These are phyloP conservation scores for Polyrhizophydium stewartii DNA, from an alignment of 371 early-diverging fungal genomes.

Conservation along the genomic window DNA sequence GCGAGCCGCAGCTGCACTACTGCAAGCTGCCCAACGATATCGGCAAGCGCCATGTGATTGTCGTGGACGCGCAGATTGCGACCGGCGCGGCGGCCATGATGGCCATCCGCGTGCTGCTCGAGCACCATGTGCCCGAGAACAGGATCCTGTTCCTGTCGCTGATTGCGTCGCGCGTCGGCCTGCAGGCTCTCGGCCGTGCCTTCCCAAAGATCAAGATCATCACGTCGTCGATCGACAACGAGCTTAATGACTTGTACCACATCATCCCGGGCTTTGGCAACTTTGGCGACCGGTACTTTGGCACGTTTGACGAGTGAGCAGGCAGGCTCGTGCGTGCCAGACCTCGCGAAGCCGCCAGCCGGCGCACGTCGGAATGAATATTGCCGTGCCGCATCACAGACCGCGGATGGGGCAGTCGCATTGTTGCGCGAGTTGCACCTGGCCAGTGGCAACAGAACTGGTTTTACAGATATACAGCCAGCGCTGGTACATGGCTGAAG, in stretches of 20 bases:
- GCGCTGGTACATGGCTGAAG: no score
- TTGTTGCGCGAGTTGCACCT: no score
- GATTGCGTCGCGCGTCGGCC: slow-evolving; percentile 67
- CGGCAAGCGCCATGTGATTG: slow-evolving; percentile 48
- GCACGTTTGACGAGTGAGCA: no score
- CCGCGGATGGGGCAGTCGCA: no score
- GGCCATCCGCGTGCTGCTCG: slow-evolving; percentile 86
- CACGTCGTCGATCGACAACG: slow-evolving; percentile 40
- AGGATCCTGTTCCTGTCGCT: slow-evolving; percentile 77
- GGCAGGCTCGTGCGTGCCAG: no score
- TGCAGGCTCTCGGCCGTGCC: slow-evolving; percentile 70
- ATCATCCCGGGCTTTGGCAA: slow-evolving; percentile 81
- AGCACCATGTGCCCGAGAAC: slow-evolving; percentile 79
- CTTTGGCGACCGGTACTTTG: slow-evolving; percentile 46
- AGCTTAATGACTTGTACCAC: slow-evolving; percentile 19
- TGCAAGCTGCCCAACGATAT: slow-evolving; percentile 68
- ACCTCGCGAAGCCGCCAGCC: no score
- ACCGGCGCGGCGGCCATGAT: slow-evolving; percentile 86
- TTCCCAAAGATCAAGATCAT: slow-evolving; percentile 82
- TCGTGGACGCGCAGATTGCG: slow-evolving; percentile 51
- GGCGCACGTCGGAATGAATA: no score
- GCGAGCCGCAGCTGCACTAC: slow-evolving; percentile 80
- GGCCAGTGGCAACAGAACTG: no score
- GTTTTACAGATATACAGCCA: no score
- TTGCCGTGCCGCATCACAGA: no score